Percentiles rank a stretch among this genome's conserved stretches.
Conservation (phyloP, 129 eudicot species). For the Pulicaria dysenterica region DNA sequence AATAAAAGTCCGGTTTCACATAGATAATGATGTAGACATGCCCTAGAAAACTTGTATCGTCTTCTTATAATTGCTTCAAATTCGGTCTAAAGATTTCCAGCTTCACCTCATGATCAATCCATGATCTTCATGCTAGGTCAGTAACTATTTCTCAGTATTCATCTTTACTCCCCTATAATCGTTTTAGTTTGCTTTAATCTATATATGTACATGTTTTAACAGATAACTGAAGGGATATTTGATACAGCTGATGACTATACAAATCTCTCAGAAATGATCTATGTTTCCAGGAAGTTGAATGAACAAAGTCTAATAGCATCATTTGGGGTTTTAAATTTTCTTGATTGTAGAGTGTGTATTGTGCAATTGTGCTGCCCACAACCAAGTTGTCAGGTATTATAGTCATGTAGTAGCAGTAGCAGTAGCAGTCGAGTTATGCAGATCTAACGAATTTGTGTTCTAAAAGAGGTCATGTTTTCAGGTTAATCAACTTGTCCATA, state of each 20-base stretch:
- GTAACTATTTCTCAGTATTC: slow-evolving; percentile 11
- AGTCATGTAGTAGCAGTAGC: slow-evolving; percentile 6
- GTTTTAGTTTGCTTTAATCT: not conserved
- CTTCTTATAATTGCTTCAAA: slow-evolving; percentile 4
- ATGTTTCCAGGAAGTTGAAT: slow-evolving; percentile 8
- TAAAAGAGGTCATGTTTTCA: not conserved
- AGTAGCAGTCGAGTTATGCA: not conserved
- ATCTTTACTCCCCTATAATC: not conserved
- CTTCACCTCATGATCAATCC: slow-evolving; percentile 15
- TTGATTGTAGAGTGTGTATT: slow-evolving; percentile 15
- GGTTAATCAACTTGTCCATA: slow-evolving; percentile 25
- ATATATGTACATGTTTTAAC: not conserved
- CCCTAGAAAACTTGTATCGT: slow-evolving; percentile 4
- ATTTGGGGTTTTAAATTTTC: not conserved
- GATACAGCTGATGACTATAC: not conserved
- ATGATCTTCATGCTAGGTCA: slow-evolving; percentile 34
- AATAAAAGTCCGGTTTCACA: slow-evolving; percentile 23
- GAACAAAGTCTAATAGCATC: slow-evolving; percentile 1
- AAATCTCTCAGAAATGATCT: not conserved
- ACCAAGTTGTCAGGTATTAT: slow-evolving; percentile 5
- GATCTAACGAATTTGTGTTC: slow-evolving; percentile 9
- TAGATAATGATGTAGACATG: slow-evolving; percentile 34
- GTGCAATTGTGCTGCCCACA: slow-evolving; percentile 5
- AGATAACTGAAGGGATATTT: slow-evolving; percentile 11
- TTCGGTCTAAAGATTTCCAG: not conserved